These are phyloP conservation scores for Hymenoscyphus fructigenus DNA, from an alignment of 2,329 filamentous ascomycete species.

Conservation along the genomic window DNA sequence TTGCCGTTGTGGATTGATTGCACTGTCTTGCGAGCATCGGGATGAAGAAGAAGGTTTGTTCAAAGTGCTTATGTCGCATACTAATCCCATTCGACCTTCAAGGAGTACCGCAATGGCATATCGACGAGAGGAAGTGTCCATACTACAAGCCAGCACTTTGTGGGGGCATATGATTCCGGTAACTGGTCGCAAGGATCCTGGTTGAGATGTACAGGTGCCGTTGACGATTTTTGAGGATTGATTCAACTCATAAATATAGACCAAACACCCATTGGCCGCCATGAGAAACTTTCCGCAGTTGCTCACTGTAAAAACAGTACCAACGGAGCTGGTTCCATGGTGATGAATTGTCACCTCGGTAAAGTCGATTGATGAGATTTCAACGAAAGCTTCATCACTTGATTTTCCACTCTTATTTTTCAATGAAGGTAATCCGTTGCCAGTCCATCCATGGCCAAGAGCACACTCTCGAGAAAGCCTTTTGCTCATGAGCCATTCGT, in stretches of 20 bases:
- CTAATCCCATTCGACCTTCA: constrained; percentile 58
- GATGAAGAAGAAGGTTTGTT: constrained; percentile 1
- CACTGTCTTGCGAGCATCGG: neutral
- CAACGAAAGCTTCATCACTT: constrained; percentile 34
- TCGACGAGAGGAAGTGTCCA: constrained; percentile 58
- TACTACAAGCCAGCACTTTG: constrained; percentile 57
- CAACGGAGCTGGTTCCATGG: constrained; percentile 23
- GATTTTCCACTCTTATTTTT: constrained; percentile 9
- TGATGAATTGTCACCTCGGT: constrained; percentile 36
- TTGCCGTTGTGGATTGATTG: neutral
- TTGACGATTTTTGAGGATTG: constrained; percentile 17
- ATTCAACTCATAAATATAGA: constrained; percentile 53
- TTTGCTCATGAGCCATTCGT: constrained; percentile 42
- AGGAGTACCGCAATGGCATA: constrained; percentile 59
- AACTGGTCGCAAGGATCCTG: constrained; percentile 43
- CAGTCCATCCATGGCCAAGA: constrained; percentile 34
- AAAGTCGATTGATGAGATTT: constrained; percentile 41
- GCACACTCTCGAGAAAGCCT: constrained; percentile 44
- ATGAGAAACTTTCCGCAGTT: constrained; percentile 58
- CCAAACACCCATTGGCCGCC: constrained; percentile 51
- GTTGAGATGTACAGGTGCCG: constrained; percentile 7
- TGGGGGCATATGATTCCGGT: constrained; percentile 56
- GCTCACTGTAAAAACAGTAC: constrained; percentile 45
- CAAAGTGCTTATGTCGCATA: constrained; percentile 51
- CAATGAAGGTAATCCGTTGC: constrained; percentile 27